These are phyloP conservation scores for Solanum gracilifrons DNA, from an alignment of 257 asterid genomes.

Conservation along the genomic window DNA sequence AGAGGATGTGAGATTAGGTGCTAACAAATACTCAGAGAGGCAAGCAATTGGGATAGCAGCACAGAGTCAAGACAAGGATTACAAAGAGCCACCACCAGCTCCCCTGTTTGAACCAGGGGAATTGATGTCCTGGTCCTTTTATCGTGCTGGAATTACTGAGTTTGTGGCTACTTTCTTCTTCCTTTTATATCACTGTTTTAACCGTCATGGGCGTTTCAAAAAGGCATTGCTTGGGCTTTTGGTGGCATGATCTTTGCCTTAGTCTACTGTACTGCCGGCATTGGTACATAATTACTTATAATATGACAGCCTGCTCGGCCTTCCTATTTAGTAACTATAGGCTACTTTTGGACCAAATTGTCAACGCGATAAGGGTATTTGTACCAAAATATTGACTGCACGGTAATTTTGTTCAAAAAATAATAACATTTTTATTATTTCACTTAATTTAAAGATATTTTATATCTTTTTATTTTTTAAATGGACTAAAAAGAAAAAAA, in stretches of 20 bases:
- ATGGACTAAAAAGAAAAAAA: neutral
- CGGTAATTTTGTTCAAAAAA: no score
- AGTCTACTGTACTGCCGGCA: slow-evolving; percentile 66
- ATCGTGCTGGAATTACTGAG: slow-evolving; percentile 55
- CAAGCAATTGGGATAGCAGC: slow-evolving; percentile 64
- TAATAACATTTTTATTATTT: no score
- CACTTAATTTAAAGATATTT: no score
- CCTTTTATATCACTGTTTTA: slow-evolving; percentile 33
- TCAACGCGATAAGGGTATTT: no score
- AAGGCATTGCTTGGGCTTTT: slow-evolving; percentile 64
- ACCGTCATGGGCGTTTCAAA: slow-evolving; percentile 51
- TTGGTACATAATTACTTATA: slow-evolving; percentile 10
- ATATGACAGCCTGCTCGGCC: no score
- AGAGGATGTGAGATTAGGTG: slow-evolving; percentile 55
- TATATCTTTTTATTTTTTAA: no score
- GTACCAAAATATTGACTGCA: no score
- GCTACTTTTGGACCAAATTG: no score
- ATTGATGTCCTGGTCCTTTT: slow-evolving; percentile 49
- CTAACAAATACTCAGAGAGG: slow-evolving; percentile 41
- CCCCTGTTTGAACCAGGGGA: slow-evolving; percentile 55
- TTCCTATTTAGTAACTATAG: no score
- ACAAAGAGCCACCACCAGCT: slow-evolving; percentile 63
- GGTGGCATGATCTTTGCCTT: slow-evolving; percentile 69
- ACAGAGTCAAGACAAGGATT: slow-evolving; percentile 52
- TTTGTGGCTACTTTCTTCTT: slow-evolving; percentile 51